Evolutionary conservation across 495 filamentous ascomycete genomes (phyloP), one percentile per base, ranked within the genome.

Genomic region (Penicillium cosmopolitanum): DNA sequence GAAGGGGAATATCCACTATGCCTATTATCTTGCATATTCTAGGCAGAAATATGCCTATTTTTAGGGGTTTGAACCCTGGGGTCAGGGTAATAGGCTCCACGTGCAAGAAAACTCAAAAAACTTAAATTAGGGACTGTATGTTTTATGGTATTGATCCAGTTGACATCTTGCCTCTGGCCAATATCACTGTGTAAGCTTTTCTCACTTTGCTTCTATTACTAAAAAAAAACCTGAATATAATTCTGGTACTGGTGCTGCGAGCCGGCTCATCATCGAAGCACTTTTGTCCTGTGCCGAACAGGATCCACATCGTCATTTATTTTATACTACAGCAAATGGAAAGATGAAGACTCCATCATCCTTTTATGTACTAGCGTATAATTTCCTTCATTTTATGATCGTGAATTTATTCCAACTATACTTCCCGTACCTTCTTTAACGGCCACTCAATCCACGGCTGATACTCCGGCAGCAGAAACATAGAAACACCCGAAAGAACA

Each of bases 391-490:
- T 31, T 31, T 31, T 9, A 31, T 31, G 1, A 31, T 9, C 8
- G 5, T 8, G 28, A 4, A 12, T 7, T 38, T 9, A 38, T n/a
- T 44, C 13, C 56, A 12, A 54, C 38, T 35, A 0, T 21, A 5
- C 21, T 21, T 46, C 28, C 15, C 38, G n/a, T 8, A 58, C 34
- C 48, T 50, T 35, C n/a, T 19, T 31, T 47, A 65, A 36, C 3
- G 73, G 73, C 75, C 75, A 81, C 40, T 65, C 59, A 48, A 79
- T 63, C 70, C 68, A 73, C 16, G 21, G 34, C 4, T 66, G 60
- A 61, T 65, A 73, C 0, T 65, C 68, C 1, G 8, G 6, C 3
- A 43, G 51, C 13, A 80, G 53, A 28, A 53, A 70, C 4, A 33
- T 44, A 15, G 52, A 55, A 52, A 79, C 66, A 18, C 72, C 73